phyloP scores from a whole-genome alignment of 2,329 filamentous ascomycete genomes.

The Cladosporium cucumerinum region DNA sequence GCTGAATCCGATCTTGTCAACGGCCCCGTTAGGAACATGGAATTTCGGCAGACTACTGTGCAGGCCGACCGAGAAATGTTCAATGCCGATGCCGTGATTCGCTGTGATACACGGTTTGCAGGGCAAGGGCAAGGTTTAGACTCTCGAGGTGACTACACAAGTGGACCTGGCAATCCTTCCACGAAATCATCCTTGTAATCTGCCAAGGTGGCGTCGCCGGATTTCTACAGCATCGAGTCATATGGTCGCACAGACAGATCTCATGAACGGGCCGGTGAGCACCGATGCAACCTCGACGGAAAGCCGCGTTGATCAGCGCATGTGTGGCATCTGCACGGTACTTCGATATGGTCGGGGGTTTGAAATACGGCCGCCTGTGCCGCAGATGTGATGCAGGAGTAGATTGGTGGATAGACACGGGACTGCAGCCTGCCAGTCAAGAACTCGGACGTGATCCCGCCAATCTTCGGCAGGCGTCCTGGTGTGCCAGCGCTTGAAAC shows the following conservation, averaged over 20 bases:
- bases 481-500: not conserved
- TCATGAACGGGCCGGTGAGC: not conserved
- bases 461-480: not conserved
- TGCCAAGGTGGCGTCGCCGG: not conserved
- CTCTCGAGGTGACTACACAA: not conserved
- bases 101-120: not conserved
- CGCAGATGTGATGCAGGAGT: not conserved
- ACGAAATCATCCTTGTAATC: not conserved
- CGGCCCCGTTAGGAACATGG: not conserved
- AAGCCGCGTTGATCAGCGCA: not conserved
- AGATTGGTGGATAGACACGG: not conserved
- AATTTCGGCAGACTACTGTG: constrained; percentile 3
- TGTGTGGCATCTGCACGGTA: not conserved
- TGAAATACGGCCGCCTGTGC: not conserved
- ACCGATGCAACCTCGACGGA: not conserved
- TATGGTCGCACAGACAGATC: not conserved
- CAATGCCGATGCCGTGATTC: constrained; percentile 15
- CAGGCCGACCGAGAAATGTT: not conserved
- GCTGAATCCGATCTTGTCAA: constrained; percentile 9
- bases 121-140: not conserved
- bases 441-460: not conserved
- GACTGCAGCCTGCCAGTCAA: not conserved
- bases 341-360: not conserved
- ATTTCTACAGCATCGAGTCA: not conserved
- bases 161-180: not conserved